A percentile compares a stretch with the other conserved stretches of the same genome.
Evolutionary conservation across 345 rosid species (phyloP).

Genomic region (Eucalyptus rudis): DNA sequence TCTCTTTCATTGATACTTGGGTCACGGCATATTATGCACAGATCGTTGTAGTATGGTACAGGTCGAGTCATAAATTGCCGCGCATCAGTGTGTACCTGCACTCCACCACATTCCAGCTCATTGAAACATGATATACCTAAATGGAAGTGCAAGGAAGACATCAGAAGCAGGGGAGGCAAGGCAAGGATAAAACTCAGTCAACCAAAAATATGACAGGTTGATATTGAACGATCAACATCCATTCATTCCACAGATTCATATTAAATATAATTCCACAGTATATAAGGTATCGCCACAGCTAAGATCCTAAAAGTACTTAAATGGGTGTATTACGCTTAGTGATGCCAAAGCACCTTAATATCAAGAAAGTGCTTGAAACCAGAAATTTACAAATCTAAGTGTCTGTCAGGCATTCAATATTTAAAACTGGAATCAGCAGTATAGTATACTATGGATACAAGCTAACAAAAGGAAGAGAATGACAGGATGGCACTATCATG

Average conservation of each 20-base stretch:
- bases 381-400: background rate
- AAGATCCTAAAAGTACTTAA: background rate
- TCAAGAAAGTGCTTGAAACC: background rate
- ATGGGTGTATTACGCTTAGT: background rate
- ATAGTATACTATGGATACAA: background rate
- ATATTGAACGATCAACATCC: background rate
- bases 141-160: background rate
- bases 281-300: background rate
- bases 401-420: background rate
- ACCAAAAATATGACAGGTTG: background rate
- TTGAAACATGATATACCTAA: background rate
- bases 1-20: conserved; percentile 24
- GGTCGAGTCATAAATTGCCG: conserved; percentile 79
- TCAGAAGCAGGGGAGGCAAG: background rate
- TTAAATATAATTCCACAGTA: background rate
- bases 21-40: conserved; percentile 49
- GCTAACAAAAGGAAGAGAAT: background rate
- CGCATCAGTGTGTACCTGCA: conserved; percentile 60
- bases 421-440: background rate
- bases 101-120: background rate
- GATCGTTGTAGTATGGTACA: conserved; percentile 60
- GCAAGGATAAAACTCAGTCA: background rate
- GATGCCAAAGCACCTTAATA: background rate
- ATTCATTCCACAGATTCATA: background rate
- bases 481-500: background rate